Conservation (phyloP, 2,329 filamentous ascomycete species). For the Botrytis sinoallii region DNA sequence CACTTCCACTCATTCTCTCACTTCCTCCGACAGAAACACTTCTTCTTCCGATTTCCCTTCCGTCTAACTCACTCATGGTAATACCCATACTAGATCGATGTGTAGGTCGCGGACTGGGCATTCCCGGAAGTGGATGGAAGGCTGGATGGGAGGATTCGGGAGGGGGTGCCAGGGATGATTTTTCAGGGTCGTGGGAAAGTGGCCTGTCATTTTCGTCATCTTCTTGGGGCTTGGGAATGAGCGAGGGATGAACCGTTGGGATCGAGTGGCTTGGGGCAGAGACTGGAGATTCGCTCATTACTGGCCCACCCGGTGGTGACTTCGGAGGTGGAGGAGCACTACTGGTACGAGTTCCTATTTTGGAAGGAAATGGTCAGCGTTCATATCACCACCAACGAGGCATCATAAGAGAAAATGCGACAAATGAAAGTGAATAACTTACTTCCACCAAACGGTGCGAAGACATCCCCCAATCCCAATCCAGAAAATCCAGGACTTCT, state of each 20-base stretch:
- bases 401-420: background rate
- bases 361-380: background rate
- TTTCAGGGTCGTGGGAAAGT: constrained; percentile 6
- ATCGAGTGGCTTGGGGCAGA: background rate
- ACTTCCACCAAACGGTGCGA: constrained; percentile 12
- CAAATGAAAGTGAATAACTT: background rate
- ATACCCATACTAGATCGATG: background rate
- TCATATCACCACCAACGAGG: no score
- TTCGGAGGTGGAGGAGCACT: background rate
- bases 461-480: constrained; percentile 3
- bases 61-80: constrained; percentile 14
- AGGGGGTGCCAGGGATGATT: constrained; percentile 5
- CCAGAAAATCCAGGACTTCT: background rate
- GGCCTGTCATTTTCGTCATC: background rate
- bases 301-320: background rate
- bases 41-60: background rate
- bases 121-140: background rate
- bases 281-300: background rate
- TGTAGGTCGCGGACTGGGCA: background rate
- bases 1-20: background rate
- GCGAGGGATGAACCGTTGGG: background rate
- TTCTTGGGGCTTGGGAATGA: background rate
- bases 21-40: no score
- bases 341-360: background rate
- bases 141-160: constrained; percentile 13